Conservation (phyloP, 2,329 filamentous ascomycete species). For the Aspergillus sp. region DNA sequence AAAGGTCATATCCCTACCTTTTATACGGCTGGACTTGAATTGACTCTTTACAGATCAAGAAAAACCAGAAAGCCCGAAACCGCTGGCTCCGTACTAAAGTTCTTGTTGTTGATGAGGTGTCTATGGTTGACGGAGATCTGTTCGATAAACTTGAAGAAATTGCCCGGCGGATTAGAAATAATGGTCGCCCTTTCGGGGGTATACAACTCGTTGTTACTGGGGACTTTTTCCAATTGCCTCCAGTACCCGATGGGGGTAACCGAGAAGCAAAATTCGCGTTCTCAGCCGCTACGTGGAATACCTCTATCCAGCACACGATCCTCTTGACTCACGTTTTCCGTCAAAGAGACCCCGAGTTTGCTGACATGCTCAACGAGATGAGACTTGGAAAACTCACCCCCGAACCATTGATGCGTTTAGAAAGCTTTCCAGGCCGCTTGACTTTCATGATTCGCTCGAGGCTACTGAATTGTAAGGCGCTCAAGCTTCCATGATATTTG, state of each 20-base stretch:
- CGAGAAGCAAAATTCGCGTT: slow-evolving; percentile 84
- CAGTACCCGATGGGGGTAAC: slow-evolving; percentile 70
- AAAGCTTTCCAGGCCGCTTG: slow-evolving; percentile 64
- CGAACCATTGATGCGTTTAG: slow-evolving; percentile 73
- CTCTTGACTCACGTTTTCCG: slow-evolving; percentile 93
- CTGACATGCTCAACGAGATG: slow-evolving; percentile 97
- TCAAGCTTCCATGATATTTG: not conserved
- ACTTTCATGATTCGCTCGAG: slow-evolving; percentile 68
- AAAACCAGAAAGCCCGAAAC: slow-evolving; percentile 80
- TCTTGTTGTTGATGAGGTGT: slow-evolving; percentile 89
- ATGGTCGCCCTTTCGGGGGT: slow-evolving; percentile 87
- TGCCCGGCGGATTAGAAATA: slow-evolving; percentile 79
- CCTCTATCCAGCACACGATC: slow-evolving; percentile 91
- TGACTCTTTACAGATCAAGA: slow-evolving; percentile 55
- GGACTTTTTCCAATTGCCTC: slow-evolving; percentile 95
- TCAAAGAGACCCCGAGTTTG: slow-evolving; percentile 86
- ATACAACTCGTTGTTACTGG: slow-evolving; percentile 95
- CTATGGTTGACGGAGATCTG: slow-evolving; percentile 95
- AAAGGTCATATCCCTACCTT: slow-evolving; percentile 47
- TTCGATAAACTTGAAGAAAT: slow-evolving; percentile 95
- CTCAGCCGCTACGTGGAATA: slow-evolving; percentile 85
- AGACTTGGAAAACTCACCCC: slow-evolving; percentile 76
- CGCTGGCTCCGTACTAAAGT: slow-evolving; percentile 86
- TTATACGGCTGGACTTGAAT: not conserved
- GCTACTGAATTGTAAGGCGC: slow-evolving; percentile 71